Evolutionary conservation across 306 rosid genomes (phyloP), one percentile per base, ranked within the genome.

Genomic region (Casuarina equisetifolia): DNA sequence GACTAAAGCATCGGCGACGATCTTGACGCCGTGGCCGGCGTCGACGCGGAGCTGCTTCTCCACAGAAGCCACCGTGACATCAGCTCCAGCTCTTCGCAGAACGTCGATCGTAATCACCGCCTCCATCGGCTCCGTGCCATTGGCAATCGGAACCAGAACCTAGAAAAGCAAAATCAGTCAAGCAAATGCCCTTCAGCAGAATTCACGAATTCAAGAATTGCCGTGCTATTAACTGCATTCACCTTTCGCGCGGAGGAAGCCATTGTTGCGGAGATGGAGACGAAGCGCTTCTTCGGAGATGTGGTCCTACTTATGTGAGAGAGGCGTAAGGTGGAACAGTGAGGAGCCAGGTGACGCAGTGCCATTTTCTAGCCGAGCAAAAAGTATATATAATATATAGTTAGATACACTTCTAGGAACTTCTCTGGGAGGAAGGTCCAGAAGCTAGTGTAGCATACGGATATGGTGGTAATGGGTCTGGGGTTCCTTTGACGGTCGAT

Each of bases 1-100:
- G 67, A 91, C 81, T 70, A 86, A 78, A 62, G 95, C 80, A 68
- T 95, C 98, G 1, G 97, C 97, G 13, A 95, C 15, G 76, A 95
- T 84, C 84, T 91, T 91, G 77, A 95, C 79, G 64, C 93, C 92
- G 32, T 86, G 90, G 17, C 87, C 85, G 70, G 96, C 96, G 42
- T 91, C 88, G 2, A 95, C 91, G 12, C 85, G 79, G 13, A 87
- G 93, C 72, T 74, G 89, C 45, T 86, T 80, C 66, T 85, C 86
- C 72, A 89, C 90, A 43, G 98, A 90, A 15, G 96, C 97, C 15
- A 89, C 91, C n/a, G 88, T 91, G 77, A 95, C 98, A 58, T 88
- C 90, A 32, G 98, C 98, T 35, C 98, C 98, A 32, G 95, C 86
- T 76, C 98, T 90, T 1, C 97, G 96, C 76, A 95, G 90, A 32